These are phyloP conservation scores for Sporothrix brasiliensis DNA, from an alignment of 2,329 filamentous ascomycete species.

Conservation along the genomic window DNA sequence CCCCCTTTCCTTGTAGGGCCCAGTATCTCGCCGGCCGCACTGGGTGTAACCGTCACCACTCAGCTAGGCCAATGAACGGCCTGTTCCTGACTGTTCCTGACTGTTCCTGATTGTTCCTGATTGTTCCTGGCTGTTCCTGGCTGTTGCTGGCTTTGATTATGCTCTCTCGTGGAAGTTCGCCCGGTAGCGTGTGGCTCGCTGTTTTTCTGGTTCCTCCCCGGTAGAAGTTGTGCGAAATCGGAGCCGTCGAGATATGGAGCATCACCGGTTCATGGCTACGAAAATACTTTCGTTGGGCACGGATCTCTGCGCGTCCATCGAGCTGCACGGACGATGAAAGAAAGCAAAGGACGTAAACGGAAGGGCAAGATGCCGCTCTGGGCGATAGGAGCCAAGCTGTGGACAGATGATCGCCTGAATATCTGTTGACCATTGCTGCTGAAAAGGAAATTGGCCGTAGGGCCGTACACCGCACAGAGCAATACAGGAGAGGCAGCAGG, in stretches of 20 bases:
- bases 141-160: no score
- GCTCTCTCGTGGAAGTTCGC: not conserved
- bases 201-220: no score
- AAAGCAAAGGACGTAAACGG: not conserved
- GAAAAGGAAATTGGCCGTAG: constrained; percentile 23
- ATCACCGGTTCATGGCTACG: no score
- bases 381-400: not conserved
- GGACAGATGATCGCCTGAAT: not conserved
- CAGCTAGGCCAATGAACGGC: not conserved
- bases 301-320: not conserved
- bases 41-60: not conserved
- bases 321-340: not conserved
- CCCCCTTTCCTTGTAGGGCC: not conserved
- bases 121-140: no score
- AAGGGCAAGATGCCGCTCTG: not conserved
- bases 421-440: constrained; percentile 3
- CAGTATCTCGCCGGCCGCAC: not conserved
- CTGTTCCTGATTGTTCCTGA: not conserved
- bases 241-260: no score
- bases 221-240: no score
- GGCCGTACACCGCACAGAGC: not conserved
- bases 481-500: not conserved
- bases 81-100: not conserved
- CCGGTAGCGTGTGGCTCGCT: not conserved
- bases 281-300: no score